Evolutionary conservation across 2,329 filamentous ascomycete genomes (phyloP), one percentile per base, ranked within the genome.

Genomic region (Boeremia exigua): DNA sequence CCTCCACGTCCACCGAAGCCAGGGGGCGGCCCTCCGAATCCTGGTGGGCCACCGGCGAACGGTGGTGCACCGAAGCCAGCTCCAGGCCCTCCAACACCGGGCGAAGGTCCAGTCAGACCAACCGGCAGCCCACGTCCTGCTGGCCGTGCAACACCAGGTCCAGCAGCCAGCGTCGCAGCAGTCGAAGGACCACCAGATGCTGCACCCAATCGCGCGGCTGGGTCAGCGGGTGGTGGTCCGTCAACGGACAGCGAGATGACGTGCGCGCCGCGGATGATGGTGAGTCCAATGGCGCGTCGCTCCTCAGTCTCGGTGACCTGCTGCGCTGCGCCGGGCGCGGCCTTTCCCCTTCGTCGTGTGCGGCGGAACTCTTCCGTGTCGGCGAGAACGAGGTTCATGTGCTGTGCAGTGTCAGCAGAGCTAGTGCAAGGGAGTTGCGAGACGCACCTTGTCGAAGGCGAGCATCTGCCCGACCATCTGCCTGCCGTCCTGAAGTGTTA

Each of bases 381-480:
- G 79, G 94, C 95, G 61, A 99, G 90, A 60, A 99, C 95, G 64
- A 99, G 86, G 78, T 99, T 99, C 95, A 99, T 99, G 79, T 99
- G 95, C 92, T 96, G 64, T 6, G 23, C 43, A 38, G 33, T 3
- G 29, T 73, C 29, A 75, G 65, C 27, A 45, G 15, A 30, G 28
- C 10, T 25, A 15, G 1, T 11, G 39, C 25, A 14, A 10, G 30
- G 33, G 14, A 33, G 37, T 44, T 9, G 12, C 12, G 12, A 52
- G 63, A 52, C 79, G 40, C 50, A 94, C 92, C 86, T 98, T 98
- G 79, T 99, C 95, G 73, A 98, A 99, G 50, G 95, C 95, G 67
- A 99, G 86, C 91, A 99, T 96, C 78, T 98, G 92, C 60, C 93
- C 95, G 36, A 92, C 93, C 88, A 99, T 96, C 78, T 97, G 92